These are phyloP conservation scores for Mucor mucedo DNA, from an alignment of 371 early-diverging fungal species.

Conservation along the genomic window DNA sequence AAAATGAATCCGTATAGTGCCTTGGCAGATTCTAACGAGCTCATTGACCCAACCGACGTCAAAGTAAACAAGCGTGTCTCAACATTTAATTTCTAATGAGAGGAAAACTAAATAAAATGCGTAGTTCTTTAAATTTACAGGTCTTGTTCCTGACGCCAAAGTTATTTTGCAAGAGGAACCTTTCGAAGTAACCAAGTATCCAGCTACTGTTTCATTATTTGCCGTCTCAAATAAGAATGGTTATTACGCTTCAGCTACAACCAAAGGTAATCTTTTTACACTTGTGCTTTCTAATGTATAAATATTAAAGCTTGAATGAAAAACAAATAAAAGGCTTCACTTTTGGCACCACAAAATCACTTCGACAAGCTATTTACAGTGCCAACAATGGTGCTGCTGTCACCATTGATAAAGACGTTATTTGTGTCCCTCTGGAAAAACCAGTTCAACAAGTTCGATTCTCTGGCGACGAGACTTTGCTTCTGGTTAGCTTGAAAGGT, in stretches of 20 bases:
- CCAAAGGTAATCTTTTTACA: conserved; percentile 29
- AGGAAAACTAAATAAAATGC: background rate
- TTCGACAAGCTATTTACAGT: conserved; percentile 34
- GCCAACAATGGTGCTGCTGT: conserved; percentile 32
- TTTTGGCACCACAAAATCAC: conserved; percentile 33
- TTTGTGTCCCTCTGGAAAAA: conserved; percentile 14
- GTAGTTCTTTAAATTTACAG: conserved; percentile 45
- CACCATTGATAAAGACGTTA: conserved; percentile 22
- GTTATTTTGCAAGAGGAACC: conserved; percentile 40
- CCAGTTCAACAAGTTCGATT: conserved; percentile 44
- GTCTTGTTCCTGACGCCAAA: conserved; percentile 49
- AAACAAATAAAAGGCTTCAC: conserved; percentile 34
- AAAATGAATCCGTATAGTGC: conserved; percentile 21
- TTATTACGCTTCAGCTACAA: conserved; percentile 45
- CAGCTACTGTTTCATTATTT: conserved; percentile 40
- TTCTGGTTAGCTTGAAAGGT: conserved; percentile 33
- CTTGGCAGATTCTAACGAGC: conserved; percentile 20
- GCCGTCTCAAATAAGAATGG: conserved; percentile 44
- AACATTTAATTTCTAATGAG: background rate
- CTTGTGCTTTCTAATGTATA: too few species aligned
- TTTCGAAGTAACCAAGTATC: conserved; percentile 33
- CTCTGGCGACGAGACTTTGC: conserved; percentile 33
- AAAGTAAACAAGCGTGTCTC: conserved; percentile 15
- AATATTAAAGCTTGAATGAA: too few species aligned
- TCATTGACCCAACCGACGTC: conserved; percentile 26